Evolutionary conservation across 2,329 filamentous ascomycete genomes (phyloP), one percentile per base, ranked within the genome.

Genomic region (Aspergillus sergii): DNA sequence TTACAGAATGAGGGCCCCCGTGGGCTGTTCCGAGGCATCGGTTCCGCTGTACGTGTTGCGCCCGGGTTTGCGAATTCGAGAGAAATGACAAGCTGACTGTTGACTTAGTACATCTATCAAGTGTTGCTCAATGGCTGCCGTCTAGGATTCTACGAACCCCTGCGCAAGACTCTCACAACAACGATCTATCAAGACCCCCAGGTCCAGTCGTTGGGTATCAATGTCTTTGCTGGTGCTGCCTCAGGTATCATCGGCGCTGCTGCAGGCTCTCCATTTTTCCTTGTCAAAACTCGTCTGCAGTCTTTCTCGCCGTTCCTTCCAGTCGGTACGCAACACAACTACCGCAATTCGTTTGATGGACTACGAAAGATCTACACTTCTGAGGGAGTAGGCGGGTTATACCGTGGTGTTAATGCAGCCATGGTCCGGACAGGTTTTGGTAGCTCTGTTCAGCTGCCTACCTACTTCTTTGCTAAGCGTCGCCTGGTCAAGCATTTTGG

Each of bases 341-440:
- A 99, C 81, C 88, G 86, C 69, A 94, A 94, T 78, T 93, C 94
- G 0, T 78, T 89, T 66, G 93, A 99, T 75, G 95, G 94, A 12
- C 82, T 97, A 77, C 82, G 84, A 32, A 88, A 92, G 75, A 97
- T 99, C 68, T 93, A 92, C 78, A 78, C 80, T 19, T 80, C 81
- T 3, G 95, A 98, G 78, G 95, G 95, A 2, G 72, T 94, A 39
- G 83, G 82, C 60, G 95, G 95, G 1, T 80, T 98, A 28, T 99
- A 98, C 80, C 86, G 95, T 62, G 95, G 95, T 62, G 92, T 98
- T 1, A 90, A 88, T 3, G 94, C 95, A 3, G 94, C 95, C 26
- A 97, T 97, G 92, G 92, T 99, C 66, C 86, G 95, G 63, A 99
- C 95, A 1, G 94, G 94, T 28, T 97, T 97, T 72, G 95, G 95